Base-by-base conservation (phyloP, 306 rosid species). In the Gastrolobium villosum region DNA sequence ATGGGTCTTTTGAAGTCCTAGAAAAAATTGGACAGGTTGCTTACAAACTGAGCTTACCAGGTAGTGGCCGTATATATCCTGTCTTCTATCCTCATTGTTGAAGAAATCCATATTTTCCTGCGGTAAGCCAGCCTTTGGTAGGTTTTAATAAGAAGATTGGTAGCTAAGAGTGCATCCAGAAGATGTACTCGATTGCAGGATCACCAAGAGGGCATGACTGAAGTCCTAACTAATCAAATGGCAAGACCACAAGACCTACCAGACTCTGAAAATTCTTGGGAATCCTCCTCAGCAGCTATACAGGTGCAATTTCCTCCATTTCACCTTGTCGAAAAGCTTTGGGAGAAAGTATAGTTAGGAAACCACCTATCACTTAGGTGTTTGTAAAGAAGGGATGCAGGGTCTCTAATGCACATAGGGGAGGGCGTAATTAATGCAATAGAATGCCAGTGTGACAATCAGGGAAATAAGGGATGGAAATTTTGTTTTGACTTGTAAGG, bases 401-500 rank as follows among this genome's bases (percentile, higher is more conserved):
- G 32, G 69, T 63, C 49, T 9, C 52, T 40, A 65, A 65, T 20
- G 70, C 15, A 15, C 8, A 43, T 3, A 20, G 36, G 49, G 15
- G 31, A 36, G 5, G 28, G 45, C 28, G 10, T 30, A 7, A 35
- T n/a, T 62, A 46, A 46, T 37, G 46, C 35, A 36, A 62, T 5
- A 26, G 20, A 62, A 31, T 40, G 41, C 52, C 11, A 9, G 9
- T 6, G 11, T 15, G 70, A 14, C 49, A 43, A 65, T 41, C 13
- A 41, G 39, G 34, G 36, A 65, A 65, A 41, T 40, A 65, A 65
- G 70, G 52, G 15, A 40, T 34, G 52, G 11, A 41, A 15, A 65
- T 40, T 20, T 7, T 39, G 49, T 14, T 37, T 37, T 13, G 30
- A 63, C 20, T 65, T 65, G 70, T 65, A 65, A 65, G 70, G 52